Base-by-base conservation (phyloP, 2,329 filamentous ascomycete genomes). In the Claviceps arundinis region DNA sequence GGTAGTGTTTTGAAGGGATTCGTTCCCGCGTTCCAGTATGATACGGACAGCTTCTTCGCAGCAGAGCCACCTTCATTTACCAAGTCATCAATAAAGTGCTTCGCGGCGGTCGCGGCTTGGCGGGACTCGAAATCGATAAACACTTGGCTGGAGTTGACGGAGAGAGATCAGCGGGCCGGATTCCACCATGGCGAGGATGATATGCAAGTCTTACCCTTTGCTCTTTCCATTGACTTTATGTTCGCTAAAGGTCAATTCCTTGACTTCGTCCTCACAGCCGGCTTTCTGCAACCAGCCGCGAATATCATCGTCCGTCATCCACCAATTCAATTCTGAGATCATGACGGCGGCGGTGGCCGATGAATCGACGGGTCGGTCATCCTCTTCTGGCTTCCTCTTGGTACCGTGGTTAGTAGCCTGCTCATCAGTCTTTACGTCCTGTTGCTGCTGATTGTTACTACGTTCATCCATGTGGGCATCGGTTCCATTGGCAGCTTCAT, bases 221-320 rank as follows among this genome's bases (percentile, higher is more conserved):
- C 89, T 95, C 72, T 98, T 98, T 60, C 93, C 93, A 60, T 98
- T 98, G 47, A 97, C 90, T 66, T 98, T 98, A 70, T 97, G 93
- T 67, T 98, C 93, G 62, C 89, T 96, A 67, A 97, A 98, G 0
- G 90, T 95, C 50, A 98, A 81, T 55, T 97, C 93, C 61, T 87
- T 89, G 17, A 97, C 72, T 62, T 95, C 88, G 46, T 84, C 78
- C 66, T 97, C 93, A 59, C 82, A 87, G 2, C 78, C 80, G n/a
- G 85, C 87, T 57, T 87, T 78, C 58, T 82, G 82, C 24, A 86
- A 76, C 87, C 89, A 96, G 49, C 85, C 87, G 50, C 93, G 85
- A 52, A 98, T 81, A 60, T 97, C 89, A 63, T 98, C 93, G 64
- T 98, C 93, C 2, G 87, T 95, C 34, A 84, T 90, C 91, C 91